Base-by-base conservation (phyloP, 2,329 filamentous ascomycete species). In the Pseudogymnoascus destructans region DNA sequence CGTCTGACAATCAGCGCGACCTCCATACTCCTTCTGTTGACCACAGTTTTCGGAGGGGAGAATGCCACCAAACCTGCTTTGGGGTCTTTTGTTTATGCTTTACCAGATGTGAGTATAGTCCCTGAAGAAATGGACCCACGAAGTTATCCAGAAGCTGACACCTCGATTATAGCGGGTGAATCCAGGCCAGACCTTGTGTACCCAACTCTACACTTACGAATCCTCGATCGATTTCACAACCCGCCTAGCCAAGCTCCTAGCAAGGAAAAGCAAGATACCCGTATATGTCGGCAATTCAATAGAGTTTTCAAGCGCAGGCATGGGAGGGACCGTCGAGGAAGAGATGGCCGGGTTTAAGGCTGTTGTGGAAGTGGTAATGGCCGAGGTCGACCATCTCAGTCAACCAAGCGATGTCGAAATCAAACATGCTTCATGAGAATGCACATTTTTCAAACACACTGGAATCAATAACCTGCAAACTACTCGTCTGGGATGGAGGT, bases 261-360 rank as follows among this genome's bases (percentile, higher is more conserved):
- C 87, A n/a, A 81, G 82, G 58, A 85, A 81, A 64, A 80, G 84
- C 25, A 75, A 78, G 30, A 80, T 83, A 62, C 90, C 90, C 0
- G 84, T 88, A n/a, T 97, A 96, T 70, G 88, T 97, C 15, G 88
- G 88, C 19, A 95, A 88, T 68, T 95, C 90, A 32, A 82, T 95
- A 66, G 89, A 85, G 64, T 82, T 96, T 62, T 80, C 80, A 11
- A 82, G 78, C 66, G 79, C 84, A 5, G 86, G 85, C 1, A 80
- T 90, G 66, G 89, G 89, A 8, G 86, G 89, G 17, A 87, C 83
- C 0, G 82, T 92, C 5, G 91, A 96, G 68, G 93, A 97, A 75
- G 92, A 97, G 73, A 91, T 96, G 83, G 89, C 92, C 68, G 89
- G 86, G 0, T 85, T 96, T 65, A 82, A 80, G 66, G 79, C 79